Percentiles rank a stretch among this genome's conserved stretches.
Evolutionary conservation across 2,329 filamentous ascomycete genomes (phyloP).

Genomic region (Penicillium expansum): DNA sequence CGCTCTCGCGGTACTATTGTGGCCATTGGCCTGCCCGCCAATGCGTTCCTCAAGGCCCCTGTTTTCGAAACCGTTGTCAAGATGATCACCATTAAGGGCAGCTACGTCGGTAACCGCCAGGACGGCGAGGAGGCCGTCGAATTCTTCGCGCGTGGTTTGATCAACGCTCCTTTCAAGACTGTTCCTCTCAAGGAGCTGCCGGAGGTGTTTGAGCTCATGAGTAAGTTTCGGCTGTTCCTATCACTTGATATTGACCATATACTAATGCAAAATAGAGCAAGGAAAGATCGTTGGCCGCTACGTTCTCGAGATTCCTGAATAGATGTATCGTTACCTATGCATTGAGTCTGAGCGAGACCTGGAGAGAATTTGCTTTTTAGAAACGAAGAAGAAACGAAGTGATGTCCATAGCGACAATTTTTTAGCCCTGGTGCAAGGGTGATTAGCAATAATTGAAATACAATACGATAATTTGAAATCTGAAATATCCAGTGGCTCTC

Average conservation of each 20-base stretch:
- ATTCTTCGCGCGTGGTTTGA: constrained; percentile 78
- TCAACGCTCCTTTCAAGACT: constrained; percentile 83
- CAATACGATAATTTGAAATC: not conserved
- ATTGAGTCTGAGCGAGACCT: not conserved
- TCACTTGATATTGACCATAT: not conserved
- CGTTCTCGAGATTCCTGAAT: constrained; percentile 46
- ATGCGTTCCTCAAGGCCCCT: constrained; percentile 74
- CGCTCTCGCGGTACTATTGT: constrained; percentile 78
- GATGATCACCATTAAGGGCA: constrained; percentile 91
- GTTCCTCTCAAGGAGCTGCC: constrained; percentile 77
- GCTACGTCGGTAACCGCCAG: constrained; percentile 88
- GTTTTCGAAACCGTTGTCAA: constrained; percentile 86
- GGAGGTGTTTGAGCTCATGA: constrained; percentile 74
- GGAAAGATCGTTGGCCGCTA: constrained; percentile 45
- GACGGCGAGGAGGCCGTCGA: constrained; percentile 87
- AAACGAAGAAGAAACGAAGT: not conserved
- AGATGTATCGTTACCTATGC: not conserved
- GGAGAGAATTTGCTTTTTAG: not conserved
- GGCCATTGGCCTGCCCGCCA: constrained; percentile 82
- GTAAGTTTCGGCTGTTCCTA: constrained; percentile 24
- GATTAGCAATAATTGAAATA: not conserved
- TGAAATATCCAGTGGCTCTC: not conserved
- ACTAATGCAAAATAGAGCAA: constrained; percentile 32
- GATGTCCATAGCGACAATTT: not conserved
- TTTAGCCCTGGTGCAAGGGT: not conserved